phyloP scores from a whole-genome alignment of 192 early-diverging fungal genomes.

The Chytriomyces hyalinus region DNA sequence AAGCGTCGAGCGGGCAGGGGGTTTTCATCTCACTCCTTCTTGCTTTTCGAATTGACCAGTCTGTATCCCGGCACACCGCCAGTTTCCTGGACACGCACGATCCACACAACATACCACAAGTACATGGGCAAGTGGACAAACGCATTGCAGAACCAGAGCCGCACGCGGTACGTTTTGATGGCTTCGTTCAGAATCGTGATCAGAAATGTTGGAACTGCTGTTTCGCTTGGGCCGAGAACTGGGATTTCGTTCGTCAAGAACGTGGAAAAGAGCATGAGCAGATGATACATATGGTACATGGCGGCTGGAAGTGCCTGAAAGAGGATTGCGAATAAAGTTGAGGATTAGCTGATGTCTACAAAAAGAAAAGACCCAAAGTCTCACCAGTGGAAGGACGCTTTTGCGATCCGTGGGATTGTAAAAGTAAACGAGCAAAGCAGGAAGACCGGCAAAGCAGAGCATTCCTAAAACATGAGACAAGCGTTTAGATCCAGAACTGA shows the following conservation, averaged over 20 bases:
- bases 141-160: conserved; percentile 2
- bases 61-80: conserved; percentile 8
- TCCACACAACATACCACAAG: conserved; percentile 14
- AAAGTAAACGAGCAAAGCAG: neutral
- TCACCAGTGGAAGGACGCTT: conserved; percentile 1
- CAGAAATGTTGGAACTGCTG: neutral
- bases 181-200: neutral
- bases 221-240: neutral
- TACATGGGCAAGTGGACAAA: conserved; percentile 7
- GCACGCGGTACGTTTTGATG: conserved; percentile 12
- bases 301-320: neutral
- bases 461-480: neutral
- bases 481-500: neutral
- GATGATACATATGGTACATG: neutral
- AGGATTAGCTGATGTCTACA: neutral
- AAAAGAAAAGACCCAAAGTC: neutral
- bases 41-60: neutral
- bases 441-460: conserved; percentile 19
- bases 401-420: conserved; percentile 8
- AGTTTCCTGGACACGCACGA: conserved; percentile 7
- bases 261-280: conserved; percentile 1
- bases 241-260: conserved; percentile 4
- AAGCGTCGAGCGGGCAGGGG: too few relatives aligned
- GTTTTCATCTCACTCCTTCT: conserved; percentile 10
- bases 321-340: neutral